These are phyloP conservation scores for Conticribra weissflogii DNA, from an alignment of 108 stramenopile species.

Conservation along the genomic window DNA sequence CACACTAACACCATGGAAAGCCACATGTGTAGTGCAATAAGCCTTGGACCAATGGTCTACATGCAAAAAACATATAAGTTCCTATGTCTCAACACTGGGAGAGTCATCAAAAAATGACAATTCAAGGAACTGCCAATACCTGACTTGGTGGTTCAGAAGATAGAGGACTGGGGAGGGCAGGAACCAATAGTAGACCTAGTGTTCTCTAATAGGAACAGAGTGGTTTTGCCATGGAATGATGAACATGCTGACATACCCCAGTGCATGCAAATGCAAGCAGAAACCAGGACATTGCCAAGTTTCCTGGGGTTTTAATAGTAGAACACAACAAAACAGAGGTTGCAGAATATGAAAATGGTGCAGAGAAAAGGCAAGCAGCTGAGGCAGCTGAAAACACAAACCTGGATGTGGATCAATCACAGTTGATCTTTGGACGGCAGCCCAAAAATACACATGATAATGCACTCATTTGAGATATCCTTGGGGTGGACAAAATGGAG, in stretches of 20 bases:
- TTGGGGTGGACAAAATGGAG: too few relatives aligned
- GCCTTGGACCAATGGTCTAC: too few relatives aligned
- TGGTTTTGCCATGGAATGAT: neutral
- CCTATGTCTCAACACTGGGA: slow-evolving; percentile 25
- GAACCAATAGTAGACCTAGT: slow-evolving; percentile 7
- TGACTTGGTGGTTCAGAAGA: slow-evolving; percentile 7
- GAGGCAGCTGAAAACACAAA: neutral
- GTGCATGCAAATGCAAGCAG: neutral
- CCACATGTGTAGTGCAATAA: slow-evolving; percentile 16
- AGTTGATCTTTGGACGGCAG: too few relatives aligned
- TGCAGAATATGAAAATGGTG: slow-evolving; percentile 14
- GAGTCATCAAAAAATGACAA: slow-evolving; percentile 9
- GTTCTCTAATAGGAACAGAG: slow-evolving; percentile 14
- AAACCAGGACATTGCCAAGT: neutral
- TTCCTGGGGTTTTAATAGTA: slow-evolving; percentile 1
- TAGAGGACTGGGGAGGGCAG: slow-evolving; percentile 24
- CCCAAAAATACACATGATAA: too few relatives aligned
- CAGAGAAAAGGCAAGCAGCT: slow-evolving; percentile 4
- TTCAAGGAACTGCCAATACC: slow-evolving; percentile 6
- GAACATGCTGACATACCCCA: neutral
- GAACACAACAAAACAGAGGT: slow-evolving; percentile 18
- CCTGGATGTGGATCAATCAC: too few relatives aligned
- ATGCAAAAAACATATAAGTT: slow-evolving; percentile 51
- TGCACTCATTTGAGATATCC: too few relatives aligned
- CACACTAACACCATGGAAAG: slow-evolving; percentile 1